Percentiles rank a stretch among this genome's conserved stretches.
Evolutionary conservation across 176 grass and related monocot genomes (phyloP).

Genomic region (Avena atlantica): DNA sequence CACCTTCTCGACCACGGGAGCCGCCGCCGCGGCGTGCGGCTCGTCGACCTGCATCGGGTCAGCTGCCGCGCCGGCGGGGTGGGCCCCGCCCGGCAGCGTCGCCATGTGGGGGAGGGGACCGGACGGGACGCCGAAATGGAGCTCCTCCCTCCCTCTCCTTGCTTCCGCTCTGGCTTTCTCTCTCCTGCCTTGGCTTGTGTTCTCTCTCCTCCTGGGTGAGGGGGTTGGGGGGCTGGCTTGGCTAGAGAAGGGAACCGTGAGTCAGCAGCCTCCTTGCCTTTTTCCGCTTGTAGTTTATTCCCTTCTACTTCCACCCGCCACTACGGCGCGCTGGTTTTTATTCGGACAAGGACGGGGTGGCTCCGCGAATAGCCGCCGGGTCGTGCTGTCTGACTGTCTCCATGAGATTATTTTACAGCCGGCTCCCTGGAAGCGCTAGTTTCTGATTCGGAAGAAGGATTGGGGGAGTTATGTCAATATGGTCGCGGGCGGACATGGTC

Average conservation of each 20-base stretch:
- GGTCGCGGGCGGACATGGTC: conserved; percentile 30
- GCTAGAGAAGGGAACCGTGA: conserved; percentile 29
- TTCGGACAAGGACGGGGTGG: neutral
- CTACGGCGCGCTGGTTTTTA: conserved; percentile 11
- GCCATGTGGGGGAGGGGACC: conserved; percentile 41
- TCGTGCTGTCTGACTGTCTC: neutral
- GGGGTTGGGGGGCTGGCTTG: neutral
- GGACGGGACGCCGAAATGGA: conserved; percentile 22
- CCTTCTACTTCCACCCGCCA: conserved; percentile 30
- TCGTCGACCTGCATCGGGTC: conserved; percentile 65
- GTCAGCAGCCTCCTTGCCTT: neutral
- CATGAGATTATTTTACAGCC: neutral
- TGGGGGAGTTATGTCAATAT: neutral
- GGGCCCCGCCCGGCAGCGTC: conserved; percentile 45
- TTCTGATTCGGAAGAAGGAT: rapidly evolving
- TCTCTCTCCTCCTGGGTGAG: conserved; percentile 35
- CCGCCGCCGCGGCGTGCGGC: conserved; percentile 29
- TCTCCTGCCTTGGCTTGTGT: neutral
- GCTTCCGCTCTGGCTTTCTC: neutral
- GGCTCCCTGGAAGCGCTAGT: rapidly evolving
- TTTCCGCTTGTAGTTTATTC: conserved; percentile 38
- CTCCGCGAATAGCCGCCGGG: neutral
- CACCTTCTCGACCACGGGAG: conserved; percentile 58
- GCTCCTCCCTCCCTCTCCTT: neutral
- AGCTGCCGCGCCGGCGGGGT: conserved; percentile 34